A percentile compares a stretch with the other conserved stretches of the same genome.
Conservation (phyloP, 2,329 filamentous ascomycete species). For the Albophoma yamanashiensis region DNA sequence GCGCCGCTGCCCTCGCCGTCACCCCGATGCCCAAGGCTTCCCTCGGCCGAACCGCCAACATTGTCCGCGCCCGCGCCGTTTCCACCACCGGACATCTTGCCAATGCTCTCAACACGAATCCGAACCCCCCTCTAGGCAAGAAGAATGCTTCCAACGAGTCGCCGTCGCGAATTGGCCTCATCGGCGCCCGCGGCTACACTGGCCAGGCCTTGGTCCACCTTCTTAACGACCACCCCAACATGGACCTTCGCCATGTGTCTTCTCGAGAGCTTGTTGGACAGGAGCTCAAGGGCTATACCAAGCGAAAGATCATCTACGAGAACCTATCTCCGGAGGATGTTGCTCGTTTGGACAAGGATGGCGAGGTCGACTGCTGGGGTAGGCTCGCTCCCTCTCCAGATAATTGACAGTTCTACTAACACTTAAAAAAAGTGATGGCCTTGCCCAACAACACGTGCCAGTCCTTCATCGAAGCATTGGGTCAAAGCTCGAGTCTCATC, state of each 20-base stretch:
- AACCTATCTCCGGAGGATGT: slow-evolving; percentile 83
- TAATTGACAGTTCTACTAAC: no score
- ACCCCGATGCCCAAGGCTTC: no score
- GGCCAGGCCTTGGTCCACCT: slow-evolving; percentile 68
- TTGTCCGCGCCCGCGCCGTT: slow-evolving; percentile 5
- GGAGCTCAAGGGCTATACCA: slow-evolving; percentile 80
- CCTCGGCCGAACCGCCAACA: no score
- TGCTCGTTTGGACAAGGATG: slow-evolving; percentile 69
- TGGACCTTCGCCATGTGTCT: slow-evolving; percentile 85
- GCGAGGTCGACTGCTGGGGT: slow-evolving; percentile 79
- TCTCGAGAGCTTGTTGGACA: slow-evolving; percentile 86
- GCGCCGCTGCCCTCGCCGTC: no score
- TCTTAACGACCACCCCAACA: slow-evolving; percentile 75
- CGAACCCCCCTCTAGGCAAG: slow-evolving; percentile 82
- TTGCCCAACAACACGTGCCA: slow-evolving; percentile 92
- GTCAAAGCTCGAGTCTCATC: slow-evolving; percentile 65
- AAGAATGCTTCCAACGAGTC: slow-evolving; percentile 77
- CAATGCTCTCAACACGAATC: slow-evolving; percentile 25
- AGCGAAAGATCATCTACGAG: slow-evolving; percentile 86
- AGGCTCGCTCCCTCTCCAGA: no score
- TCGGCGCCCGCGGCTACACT: slow-evolving; percentile 88
- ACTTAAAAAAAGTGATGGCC: slow-evolving; percentile 57
- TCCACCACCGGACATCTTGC: slow-evolving; percentile 8
- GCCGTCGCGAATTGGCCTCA: slow-evolving; percentile 72
- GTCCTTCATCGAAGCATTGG: slow-evolving; percentile 83